Conservation (phyloP, 495 filamentous ascomycete genomes). For the Choiromyces venosus region DNA sequence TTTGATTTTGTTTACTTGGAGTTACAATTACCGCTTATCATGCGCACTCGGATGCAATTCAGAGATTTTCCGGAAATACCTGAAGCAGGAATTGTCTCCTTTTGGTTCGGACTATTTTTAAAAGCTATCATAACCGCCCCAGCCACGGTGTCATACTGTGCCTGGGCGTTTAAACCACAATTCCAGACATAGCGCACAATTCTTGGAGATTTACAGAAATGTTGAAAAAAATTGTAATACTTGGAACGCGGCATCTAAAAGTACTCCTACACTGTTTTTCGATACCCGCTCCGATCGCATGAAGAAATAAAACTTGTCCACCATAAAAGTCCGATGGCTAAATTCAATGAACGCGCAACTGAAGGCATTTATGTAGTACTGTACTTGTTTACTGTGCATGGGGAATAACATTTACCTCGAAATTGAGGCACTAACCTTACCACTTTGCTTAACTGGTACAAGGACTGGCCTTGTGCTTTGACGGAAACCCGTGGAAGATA, state of each 20-base stretch:
- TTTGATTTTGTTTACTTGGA: too few relatives aligned
- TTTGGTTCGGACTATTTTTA: not conserved
- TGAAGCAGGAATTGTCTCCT: not conserved
- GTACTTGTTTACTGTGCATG: too few relatives aligned
- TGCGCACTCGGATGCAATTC: too few relatives aligned
- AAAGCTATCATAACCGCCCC: not conserved
- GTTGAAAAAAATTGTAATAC: not conserved
- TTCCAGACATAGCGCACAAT: not conserved
- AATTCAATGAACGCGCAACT: not conserved
- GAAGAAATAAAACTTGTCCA: not conserved
- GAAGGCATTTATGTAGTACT: too few relatives aligned
- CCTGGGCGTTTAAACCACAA: not conserved
- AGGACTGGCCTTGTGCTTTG: not conserved
- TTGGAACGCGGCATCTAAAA: not conserved
- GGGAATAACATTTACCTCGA: not conserved
- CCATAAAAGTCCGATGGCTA: not conserved
- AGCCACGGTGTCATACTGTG: not conserved
- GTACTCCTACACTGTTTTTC: not conserved
- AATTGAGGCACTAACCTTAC: not conserved
- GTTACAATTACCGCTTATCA: not conserved
- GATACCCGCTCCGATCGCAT: not conserved
- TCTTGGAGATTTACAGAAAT: not conserved
- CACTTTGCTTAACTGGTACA: not conserved
- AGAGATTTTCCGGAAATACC: not conserved
- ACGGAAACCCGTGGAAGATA: not conserved